These are phyloP conservation scores for Gentiana dahurica DNA, from an alignment of 257 asterid genomes.

Conservation along the genomic window DNA sequence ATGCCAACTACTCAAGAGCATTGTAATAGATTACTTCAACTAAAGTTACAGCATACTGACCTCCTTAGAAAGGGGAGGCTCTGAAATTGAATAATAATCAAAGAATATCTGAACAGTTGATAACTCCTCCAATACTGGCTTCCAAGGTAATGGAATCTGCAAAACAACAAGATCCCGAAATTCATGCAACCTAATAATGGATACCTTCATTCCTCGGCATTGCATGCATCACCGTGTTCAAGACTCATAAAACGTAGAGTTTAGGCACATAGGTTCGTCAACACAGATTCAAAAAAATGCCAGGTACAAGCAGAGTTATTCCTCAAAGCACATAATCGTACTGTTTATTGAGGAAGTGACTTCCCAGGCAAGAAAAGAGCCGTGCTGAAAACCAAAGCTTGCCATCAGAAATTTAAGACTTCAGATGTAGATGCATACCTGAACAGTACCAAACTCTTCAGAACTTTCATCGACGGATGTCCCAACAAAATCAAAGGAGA, in stretches of 20 bases:
- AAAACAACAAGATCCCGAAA: constrained; percentile 9
- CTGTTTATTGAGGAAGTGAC: neutral
- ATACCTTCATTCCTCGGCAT: neutral
- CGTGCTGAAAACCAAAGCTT: neutral
- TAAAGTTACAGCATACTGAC: constrained; percentile 27
- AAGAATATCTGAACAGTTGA: constrained; percentile 85
- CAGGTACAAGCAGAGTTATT: neutral
- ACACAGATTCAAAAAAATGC: neutral
- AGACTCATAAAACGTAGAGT: neutral
- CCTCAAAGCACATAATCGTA: neutral
- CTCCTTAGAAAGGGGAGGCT: constrained; percentile 90
- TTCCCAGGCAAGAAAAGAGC: neutral
- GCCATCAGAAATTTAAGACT: neutral
- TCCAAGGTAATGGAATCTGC: constrained; percentile 93
- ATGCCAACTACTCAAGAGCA: no score
- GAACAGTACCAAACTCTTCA: constrained; percentile 95
- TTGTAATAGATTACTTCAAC: constrained; percentile 3
- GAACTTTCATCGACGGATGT: constrained; percentile 94
- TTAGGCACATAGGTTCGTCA: neutral
- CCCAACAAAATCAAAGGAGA: constrained; percentile 94
- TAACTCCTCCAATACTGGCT: constrained; percentile 66
- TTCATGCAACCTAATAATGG: neutral
- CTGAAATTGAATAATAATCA: constrained; percentile 73
- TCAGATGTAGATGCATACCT: constrained; percentile 31
- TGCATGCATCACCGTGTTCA: neutral